Conservation (phyloP, 75 land plant species). For the Pinus tabuliformis region DNA sequence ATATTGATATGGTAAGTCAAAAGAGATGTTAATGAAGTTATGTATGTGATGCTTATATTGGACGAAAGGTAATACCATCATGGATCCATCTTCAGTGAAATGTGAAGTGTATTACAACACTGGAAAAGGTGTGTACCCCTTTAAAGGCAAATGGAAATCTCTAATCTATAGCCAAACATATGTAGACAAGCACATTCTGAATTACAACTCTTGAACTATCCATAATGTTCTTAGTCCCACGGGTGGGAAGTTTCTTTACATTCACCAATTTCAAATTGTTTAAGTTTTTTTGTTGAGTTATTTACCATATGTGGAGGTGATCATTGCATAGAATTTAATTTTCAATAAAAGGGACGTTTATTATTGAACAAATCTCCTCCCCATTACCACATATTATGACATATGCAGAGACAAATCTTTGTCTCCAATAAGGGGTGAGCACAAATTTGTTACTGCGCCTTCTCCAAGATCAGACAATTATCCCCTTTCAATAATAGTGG, state of each 20-base stretch:
- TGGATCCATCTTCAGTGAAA: slow-evolving; percentile 31
- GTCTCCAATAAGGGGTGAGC: slow-evolving; percentile 65
- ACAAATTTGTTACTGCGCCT: slow-evolving; percentile 54
- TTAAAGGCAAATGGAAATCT: slow-evolving; percentile 13
- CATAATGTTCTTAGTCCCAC: slow-evolving; percentile 39
- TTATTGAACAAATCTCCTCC: slow-evolving; percentile 53
- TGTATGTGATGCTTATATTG: slow-evolving; percentile 39
- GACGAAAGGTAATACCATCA: slow-evolving; percentile 25
- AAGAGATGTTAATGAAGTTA: no score
- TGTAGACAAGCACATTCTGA: slow-evolving; percentile 31
- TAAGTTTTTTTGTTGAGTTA: no score
- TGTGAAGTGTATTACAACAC: slow-evolving; percentile 35
- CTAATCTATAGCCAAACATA: no score
- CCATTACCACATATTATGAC: slow-evolving; percentile 68
- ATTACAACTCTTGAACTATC: slow-evolving; percentile 48
- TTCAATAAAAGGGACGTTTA: no score
- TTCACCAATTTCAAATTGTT: no score
- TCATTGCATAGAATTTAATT: no score
- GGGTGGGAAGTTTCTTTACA: no score
- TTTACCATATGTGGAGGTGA: no score
- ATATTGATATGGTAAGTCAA: no score
- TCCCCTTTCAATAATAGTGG: slow-evolving; percentile 63
- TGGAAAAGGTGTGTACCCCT: slow-evolving; percentile 11
- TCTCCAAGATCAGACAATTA: slow-evolving; percentile 38
- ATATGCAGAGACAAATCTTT: slow-evolving; percentile 73